Evolutionary conservation across 1,284 basidiomycete species (phyloP).

Genomic region (Rhodotorula glutinis): DNA sequence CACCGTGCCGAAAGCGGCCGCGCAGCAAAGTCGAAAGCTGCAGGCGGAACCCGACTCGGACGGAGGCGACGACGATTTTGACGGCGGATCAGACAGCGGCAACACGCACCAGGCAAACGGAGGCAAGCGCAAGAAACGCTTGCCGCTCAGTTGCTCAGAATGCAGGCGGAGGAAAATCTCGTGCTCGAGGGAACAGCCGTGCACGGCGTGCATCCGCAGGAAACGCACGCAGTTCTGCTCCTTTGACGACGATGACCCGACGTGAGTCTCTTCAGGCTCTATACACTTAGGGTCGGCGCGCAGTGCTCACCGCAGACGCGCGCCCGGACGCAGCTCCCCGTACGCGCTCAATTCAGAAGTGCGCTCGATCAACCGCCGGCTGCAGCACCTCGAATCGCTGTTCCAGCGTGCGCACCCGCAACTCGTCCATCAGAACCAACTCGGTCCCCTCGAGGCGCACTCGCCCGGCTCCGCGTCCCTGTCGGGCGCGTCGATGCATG

Average conservation of each 20-base stretch:
- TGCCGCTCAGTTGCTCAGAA: slow-evolving; percentile 25
- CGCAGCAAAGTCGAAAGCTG: background rate
- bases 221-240: slow-evolving; percentile 17
- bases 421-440: background rate
- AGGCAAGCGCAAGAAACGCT: slow-evolving; percentile 23
- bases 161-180: slow-evolving; percentile 33
- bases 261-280: background rate
- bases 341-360: slow-evolving; percentile 34
- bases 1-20: too few species aligned
- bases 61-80: background rate
- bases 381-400: slow-evolving; percentile 32
- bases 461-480: background rate
- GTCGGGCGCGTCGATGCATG: background rate
- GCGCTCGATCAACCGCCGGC: slow-evolving; percentile 30
- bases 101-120: slow-evolving; percentile 1
- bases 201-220: slow-evolving; percentile 20
- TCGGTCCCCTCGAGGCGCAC: background rate
- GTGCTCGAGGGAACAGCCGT: slow-evolving; percentile 11
- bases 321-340: too few species aligned
- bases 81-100: slow-evolving; percentile 16
- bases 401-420: slow-evolving; percentile 15
- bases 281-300: too few species aligned
- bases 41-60: background rate
- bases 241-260: slow-evolving; percentile 17
- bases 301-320: too few species aligned